Conservation (phyloP, 139 green algal genomes). For the Protoeuglena noctilucae region DNA sequence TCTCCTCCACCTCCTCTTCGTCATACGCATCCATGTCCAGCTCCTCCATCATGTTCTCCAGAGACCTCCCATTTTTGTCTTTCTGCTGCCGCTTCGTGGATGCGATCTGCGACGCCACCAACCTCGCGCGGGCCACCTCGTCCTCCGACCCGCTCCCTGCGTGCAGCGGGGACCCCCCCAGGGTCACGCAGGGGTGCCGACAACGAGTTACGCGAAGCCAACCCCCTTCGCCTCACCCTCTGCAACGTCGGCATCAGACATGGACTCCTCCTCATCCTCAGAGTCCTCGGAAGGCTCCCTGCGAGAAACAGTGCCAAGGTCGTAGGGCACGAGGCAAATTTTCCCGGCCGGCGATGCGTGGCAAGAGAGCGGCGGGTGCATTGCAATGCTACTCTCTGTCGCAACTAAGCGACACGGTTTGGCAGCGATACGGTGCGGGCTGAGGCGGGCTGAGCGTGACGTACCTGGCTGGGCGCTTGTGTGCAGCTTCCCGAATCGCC, state of each 20-base stretch:
- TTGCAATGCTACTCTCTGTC: slow-evolving; percentile 12
- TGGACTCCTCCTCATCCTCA: slow-evolving; percentile 12
- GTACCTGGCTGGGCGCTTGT: slow-evolving; percentile 3
- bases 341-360: no score
- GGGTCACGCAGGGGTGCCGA: slow-evolving; percentile 6
- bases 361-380: no score
- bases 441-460: not conserved
- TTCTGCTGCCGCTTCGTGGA: slow-evolving; percentile 19
- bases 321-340: no score
- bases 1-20: slow-evolving; percentile 46
- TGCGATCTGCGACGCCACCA: not conserved
- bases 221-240: slow-evolving; percentile 8
- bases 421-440: slow-evolving; percentile 1
- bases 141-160: slow-evolving; percentile 8
- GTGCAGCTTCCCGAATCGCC: slow-evolving; percentile 17
- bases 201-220: not conserved
- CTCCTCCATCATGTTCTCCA: slow-evolving; percentile 50
- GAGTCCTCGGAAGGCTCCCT: slow-evolving; percentile 6
- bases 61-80: slow-evolving; percentile 9
- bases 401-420: slow-evolving; percentile 1
- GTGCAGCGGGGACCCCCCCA: not conserved
- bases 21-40: slow-evolving; percentile 95
- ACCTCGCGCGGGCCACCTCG: slow-evolving; percentile 1
- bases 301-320: slow-evolving; percentile 3
- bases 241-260: slow-evolving; percentile 13